Conservation (phyloP, 805 yeast genomes). For the Teunomyces aglyptinius region DNA sequence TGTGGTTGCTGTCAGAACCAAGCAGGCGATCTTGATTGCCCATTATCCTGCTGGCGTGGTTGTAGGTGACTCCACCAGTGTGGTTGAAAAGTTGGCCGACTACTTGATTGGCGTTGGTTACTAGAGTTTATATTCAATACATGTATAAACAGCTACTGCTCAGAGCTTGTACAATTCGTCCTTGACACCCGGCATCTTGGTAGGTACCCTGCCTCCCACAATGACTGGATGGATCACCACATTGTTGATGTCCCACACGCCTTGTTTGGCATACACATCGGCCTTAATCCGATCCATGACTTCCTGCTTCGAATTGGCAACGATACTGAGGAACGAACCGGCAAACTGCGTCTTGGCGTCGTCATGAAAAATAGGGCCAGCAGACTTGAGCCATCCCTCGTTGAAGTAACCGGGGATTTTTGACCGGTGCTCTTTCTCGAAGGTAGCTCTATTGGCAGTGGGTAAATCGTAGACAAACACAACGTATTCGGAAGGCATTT, state of each 20-base stretch:
- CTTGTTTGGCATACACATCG: constrained; percentile 62
- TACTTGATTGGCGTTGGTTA: constrained; percentile 86
- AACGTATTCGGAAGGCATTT: constrained; percentile 31
- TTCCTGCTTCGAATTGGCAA: constrained; percentile 65
- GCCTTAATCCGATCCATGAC: constrained; percentile 59
- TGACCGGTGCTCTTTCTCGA: constrained; percentile 54
- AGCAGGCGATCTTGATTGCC: constrained; percentile 88
- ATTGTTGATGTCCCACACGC: constrained; percentile 73
- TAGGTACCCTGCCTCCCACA: constrained; percentile 35
- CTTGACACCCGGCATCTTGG: constrained; percentile 30
- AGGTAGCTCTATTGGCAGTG: constrained; percentile 51
- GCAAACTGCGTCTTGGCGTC: constrained; percentile 51
- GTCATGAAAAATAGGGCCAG: constrained; percentile 44
- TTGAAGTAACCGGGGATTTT: constrained; percentile 42
- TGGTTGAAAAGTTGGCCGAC: constrained; percentile 94
- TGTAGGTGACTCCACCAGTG: constrained; percentile 93
- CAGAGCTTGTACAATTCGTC: constrained; percentile 10
- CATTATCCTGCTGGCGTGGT: constrained; percentile 90
- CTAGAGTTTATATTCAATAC: constrained; percentile 30
- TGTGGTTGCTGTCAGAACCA: constrained; percentile 85
- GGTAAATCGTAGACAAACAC: constrained; percentile 72
- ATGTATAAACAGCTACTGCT: not conserved
- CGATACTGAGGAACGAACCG: constrained; percentile 64
- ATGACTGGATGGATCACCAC: constrained; percentile 56
- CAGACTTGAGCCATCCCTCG: constrained; percentile 39